phyloP scores from a whole-genome alignment of 495 filamentous ascomycete species.

The Penicillium herquei region DNA sequence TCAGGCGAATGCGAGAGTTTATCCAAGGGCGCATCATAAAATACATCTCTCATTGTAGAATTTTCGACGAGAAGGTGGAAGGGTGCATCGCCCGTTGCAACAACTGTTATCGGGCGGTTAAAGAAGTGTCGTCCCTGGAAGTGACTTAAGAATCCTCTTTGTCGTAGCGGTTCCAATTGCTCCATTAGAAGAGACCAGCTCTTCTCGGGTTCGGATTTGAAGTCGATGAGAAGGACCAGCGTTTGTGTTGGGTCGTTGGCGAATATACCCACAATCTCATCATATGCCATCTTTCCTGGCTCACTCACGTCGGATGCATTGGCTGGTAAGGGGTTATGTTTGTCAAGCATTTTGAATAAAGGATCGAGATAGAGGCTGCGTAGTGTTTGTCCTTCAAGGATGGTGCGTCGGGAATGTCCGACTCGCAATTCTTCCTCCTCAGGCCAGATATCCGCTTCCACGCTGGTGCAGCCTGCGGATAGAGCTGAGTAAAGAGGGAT shows the following conservation, averaged over 20 bases:
- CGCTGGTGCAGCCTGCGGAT: constrained; percentile 54
- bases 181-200: constrained; percentile 47
- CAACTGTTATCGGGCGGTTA: constrained; percentile 63
- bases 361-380: constrained; percentile 64
- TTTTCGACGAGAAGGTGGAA: constrained; percentile 41
- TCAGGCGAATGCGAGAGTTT: constrained; percentile 26
- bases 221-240: constrained; percentile 34
- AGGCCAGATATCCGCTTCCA: constrained; percentile 76
- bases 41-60: constrained; percentile 55
- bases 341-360: constrained; percentile 40
- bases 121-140: constrained; percentile 43
- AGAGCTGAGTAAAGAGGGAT: constrained; percentile 50
- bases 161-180: constrained; percentile 56
- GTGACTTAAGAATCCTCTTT: constrained; percentile 56
- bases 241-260: constrained; percentile 33
- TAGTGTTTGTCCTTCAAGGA: constrained; percentile 30
- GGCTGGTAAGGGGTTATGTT: constrained; percentile 1
- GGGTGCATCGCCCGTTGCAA: constrained; percentile 65
- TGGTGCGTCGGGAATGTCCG: constrained; percentile 28
- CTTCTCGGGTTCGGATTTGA: constrained; percentile 31
- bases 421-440: constrained; percentile 51
- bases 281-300: neutral
- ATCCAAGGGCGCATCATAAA: constrained; percentile 67
- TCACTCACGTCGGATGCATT: neutral
- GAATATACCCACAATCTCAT: constrained; percentile 54